phyloP scores from a whole-genome alignment of 495 filamentous ascomycete species.

The Neurospora sp. region DNA sequence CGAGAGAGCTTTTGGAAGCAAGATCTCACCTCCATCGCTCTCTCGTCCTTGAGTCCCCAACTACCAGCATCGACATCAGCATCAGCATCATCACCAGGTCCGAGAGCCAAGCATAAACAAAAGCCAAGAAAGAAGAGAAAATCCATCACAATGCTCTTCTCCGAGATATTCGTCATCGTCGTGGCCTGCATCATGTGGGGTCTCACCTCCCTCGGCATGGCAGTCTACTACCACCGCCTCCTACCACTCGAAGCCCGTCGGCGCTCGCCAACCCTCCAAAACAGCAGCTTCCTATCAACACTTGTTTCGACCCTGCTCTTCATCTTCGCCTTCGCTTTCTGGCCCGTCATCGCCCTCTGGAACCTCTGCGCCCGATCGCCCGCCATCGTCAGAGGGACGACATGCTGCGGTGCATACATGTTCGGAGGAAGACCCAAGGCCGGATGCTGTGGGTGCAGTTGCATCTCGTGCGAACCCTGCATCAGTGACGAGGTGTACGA shows the following conservation, averaged over 20 bases:
- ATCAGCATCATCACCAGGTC: background rate
- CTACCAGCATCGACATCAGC: background rate
- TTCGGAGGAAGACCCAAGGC: background rate
- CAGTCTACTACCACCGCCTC: slow-evolving; percentile 4
- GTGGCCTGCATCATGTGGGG: slow-evolving; percentile 1
- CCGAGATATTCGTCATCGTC: background rate
- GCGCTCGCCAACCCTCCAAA: slow-evolving; percentile 1
- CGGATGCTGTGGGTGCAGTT: background rate
- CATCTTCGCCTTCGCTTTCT: background rate
- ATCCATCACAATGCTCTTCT: background rate
- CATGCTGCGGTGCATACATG: background rate
- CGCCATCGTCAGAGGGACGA: background rate
- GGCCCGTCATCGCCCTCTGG: slow-evolving; percentile 5
- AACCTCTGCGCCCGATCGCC: slow-evolving; percentile 1
- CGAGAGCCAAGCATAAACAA: background rate
- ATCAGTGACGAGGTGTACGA: slow-evolving; percentile 3
- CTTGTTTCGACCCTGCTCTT: background rate
- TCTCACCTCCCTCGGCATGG: slow-evolving; percentile 5
- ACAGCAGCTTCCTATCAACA: background rate
- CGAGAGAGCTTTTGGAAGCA: background rate
- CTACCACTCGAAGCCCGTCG: slow-evolving; percentile 2
- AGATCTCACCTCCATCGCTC: background rate
- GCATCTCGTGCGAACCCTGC: background rate
- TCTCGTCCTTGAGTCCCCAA: background rate
- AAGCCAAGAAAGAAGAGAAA: background rate